Conservation (phyloP, 2,329 filamentous ascomycete genomes). For the Colletotrichum tropicale region DNA sequence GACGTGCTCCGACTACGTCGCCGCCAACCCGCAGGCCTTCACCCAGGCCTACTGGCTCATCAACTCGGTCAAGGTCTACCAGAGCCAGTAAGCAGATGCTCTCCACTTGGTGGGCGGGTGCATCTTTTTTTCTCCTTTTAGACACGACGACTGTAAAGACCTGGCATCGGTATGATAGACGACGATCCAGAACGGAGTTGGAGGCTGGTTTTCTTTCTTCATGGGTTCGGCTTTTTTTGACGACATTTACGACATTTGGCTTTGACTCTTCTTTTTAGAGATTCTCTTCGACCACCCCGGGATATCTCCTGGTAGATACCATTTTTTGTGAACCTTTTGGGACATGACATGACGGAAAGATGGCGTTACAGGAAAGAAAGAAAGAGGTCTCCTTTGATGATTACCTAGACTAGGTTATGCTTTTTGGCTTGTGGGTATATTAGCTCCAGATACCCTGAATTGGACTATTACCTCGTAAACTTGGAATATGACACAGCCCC, state of each 20-base stretch:
- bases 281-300: neutral
- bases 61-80: constrained; percentile 72
- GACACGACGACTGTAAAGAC: neutral
- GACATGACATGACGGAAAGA: neutral
- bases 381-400: neutral
- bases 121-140: neutral
- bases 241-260: neutral
- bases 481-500: neutral
- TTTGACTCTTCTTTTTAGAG: neutral
- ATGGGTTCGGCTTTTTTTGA: neutral
- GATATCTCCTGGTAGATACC: constrained; percentile 11
- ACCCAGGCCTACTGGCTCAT: constrained; percentile 78
- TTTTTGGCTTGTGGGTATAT: neutral
- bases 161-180: neutral
- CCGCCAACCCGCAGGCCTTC: constrained; percentile 72
- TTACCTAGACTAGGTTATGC: neutral
- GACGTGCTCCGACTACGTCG: constrained; percentile 76
- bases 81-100: constrained; percentile 24
- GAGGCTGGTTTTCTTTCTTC: neutral
- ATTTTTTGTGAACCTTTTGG: neutral
- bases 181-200: constrained; percentile 3
- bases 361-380: neutral
- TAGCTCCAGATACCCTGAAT: constrained; percentile 10
- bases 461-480: neutral
- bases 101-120: neutral